A percentile compares a stretch with the other conserved stretches of the same genome.
phyloP scores from a whole-genome alignment of 192 early-diverging fungal species.

The Gigaspora rosea region DNA sequence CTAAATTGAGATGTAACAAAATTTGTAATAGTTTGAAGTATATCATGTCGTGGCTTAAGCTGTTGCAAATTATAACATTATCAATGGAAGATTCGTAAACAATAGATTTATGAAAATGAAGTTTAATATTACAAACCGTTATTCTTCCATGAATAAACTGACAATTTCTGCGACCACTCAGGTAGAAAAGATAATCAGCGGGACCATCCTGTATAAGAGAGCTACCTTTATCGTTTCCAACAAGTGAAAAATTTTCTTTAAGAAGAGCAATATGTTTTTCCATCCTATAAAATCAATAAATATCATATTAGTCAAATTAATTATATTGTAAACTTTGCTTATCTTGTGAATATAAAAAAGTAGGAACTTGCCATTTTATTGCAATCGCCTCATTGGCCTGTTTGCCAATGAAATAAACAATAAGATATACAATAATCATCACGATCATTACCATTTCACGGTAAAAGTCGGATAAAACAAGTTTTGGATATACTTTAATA shows the following conservation, averaged over 20 bases:
- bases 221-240: not conserved
- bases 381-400: not conserved
- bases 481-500: not conserved
- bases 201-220: constrained; percentile 5
- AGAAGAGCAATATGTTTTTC: not conserved
- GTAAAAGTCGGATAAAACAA: not conserved
- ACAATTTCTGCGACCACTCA: constrained; percentile 10
- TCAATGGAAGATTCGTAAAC: too few species aligned
- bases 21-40: not conserved
- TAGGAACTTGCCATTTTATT: constrained; percentile 5
- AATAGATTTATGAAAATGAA: not conserved
- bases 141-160: constrained; percentile 13
- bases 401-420: constrained; percentile 20
- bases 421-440: not conserved
- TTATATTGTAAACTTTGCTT: not conserved
- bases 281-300: constrained; percentile 11
- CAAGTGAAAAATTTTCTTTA: constrained; percentile 3
- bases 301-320: not conserved
- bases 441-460: not conserved
- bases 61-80: not conserved
- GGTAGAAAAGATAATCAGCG: constrained; percentile 2
- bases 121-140: not conserved
- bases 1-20: constrained; percentile 18
- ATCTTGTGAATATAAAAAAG: not conserved
- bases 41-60: constrained; percentile 6